These are phyloP conservation scores for Phycomyces nitens DNA, from an alignment of 192 early-diverging fungal genomes.

Conservation along the genomic window DNA sequence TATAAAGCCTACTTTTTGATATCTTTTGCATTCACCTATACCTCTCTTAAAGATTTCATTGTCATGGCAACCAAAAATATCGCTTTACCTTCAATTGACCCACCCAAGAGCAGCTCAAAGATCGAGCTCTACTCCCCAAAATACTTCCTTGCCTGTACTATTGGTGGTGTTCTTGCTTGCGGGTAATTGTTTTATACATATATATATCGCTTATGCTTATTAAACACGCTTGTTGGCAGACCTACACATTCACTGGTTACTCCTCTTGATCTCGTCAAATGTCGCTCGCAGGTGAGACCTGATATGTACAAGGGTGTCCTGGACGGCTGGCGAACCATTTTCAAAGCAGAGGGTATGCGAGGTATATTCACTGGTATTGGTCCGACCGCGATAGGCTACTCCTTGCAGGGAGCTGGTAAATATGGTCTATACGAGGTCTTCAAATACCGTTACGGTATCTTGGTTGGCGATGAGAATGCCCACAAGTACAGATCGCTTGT, in stretches of 20 bases:
- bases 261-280: conserved; percentile 45
- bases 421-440: conserved; percentile 91
- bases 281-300: conserved; percentile 36
- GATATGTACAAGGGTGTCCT: conserved; percentile 36
- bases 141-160: conserved; percentile 36
- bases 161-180: conserved; percentile 41
- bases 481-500: conserved; percentile 71
- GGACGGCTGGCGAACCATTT: conserved; percentile 38
- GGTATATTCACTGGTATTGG: conserved; percentile 74
- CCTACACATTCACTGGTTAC: conserved; percentile 38
- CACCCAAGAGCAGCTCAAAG: not conserved
- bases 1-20: too few species aligned
- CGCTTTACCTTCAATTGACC: not conserved
- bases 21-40: too few species aligned
- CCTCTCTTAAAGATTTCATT: not conserved
- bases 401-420: conserved; percentile 81
- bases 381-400: conserved; percentile 83
- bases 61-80: not conserved
- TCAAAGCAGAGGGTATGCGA: conserved; percentile 55
- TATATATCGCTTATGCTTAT: too few species aligned
- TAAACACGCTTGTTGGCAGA: too few species aligned
- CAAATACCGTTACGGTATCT: conserved; percentile 67
- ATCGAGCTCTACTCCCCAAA: conserved; percentile 34
- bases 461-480: conserved; percentile 67
- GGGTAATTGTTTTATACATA: too few species aligned